Percentiles rank a stretch among this genome's conserved stretches.
These are phyloP conservation scores for Eudorina sp. DNA, from an alignment of 139 green algal species.

Conservation along the genomic window DNA sequence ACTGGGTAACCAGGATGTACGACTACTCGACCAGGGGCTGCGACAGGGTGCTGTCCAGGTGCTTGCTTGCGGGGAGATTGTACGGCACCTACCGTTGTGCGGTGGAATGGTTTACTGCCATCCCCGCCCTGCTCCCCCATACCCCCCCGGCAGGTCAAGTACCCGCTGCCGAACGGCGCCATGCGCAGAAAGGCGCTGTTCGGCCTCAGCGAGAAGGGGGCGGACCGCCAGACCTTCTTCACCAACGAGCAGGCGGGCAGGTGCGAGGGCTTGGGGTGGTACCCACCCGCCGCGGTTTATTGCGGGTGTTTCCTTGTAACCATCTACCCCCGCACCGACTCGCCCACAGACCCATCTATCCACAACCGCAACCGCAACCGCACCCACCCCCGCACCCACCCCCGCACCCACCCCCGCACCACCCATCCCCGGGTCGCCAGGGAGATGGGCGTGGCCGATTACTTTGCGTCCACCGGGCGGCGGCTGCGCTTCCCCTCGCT, in stretches of 20 bases:
- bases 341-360: not conserved
- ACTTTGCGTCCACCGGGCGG: slow-evolving; percentile 64
- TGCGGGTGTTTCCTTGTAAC: not conserved
- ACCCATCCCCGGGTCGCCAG: not conserved
- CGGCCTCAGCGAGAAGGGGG: slow-evolving; percentile 15
- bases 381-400: not conserved
- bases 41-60: no score
- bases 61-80: no score
- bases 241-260: slow-evolving; percentile 60
- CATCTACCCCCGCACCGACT: not conserved
- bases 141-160: not conserved
- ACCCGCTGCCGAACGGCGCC: not conserved
- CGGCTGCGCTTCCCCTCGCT: slow-evolving; percentile 57
- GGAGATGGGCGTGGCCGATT: slow-evolving; percentile 69
- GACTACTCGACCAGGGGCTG: no score
- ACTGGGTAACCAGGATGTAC: no score
- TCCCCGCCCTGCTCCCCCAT: no score
- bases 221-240: slow-evolving; percentile 59
- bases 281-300: not conserved
- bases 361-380: not conserved
- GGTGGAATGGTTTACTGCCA: not conserved
- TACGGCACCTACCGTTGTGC: not conserved
- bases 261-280: not conserved
- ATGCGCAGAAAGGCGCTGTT: slow-evolving; percentile 44
- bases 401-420: not conserved